Evolutionary conservation across 2,329 filamentous ascomycete species (phyloP), one percentile per base, ranked within the genome.

Genomic region (Penicillium thymicola): DNA sequence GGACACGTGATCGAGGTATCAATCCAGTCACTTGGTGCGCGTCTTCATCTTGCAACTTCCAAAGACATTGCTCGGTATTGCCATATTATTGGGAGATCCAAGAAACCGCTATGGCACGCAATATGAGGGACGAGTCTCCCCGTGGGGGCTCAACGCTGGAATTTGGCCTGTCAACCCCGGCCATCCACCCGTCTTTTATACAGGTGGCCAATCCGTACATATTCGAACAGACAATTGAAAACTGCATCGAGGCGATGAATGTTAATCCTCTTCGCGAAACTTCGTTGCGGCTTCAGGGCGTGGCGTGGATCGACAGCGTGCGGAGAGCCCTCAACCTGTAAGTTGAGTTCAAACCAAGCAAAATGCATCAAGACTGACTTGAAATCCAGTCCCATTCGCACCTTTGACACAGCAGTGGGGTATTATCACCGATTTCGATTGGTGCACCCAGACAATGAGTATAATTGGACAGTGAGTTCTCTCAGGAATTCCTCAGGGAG

Each of bases 351-450:
- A 28, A 52, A n/a, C 34, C 27, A 40, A 25, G 30, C 52, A 28
- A 51, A 58, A 44, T 42, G n/a, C 50, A 38, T 34, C 28, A 25
- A 54, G 50, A 52, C 66, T 45, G 49, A 62, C 21, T 21, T 42
- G 6, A 28, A 43, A 13, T 10, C 25, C 59, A 92, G 90, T 44
- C 94, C 94, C 2, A 86, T 97, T 25, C 88, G 90, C 58, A 97
- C 94, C 0, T 97, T 91, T 74, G 90, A 93, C 65, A 96, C 93
- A 0, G 94, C 94, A 0, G 91, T 89, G 61, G 87, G 89, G 16
- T 96, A 96, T 72, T 99, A 92, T 71, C 93, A 97, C 79, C 92
- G 92, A 65, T 97, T 97, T 72, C 87, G 93, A 32, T 82, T 97
- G 51, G 85, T 88, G 44, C 92, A 96, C 68, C 83, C 87, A n/a